phyloP scores from a whole-genome alignment of 305 asterid genomes.

The Withania somnifera region DNA sequence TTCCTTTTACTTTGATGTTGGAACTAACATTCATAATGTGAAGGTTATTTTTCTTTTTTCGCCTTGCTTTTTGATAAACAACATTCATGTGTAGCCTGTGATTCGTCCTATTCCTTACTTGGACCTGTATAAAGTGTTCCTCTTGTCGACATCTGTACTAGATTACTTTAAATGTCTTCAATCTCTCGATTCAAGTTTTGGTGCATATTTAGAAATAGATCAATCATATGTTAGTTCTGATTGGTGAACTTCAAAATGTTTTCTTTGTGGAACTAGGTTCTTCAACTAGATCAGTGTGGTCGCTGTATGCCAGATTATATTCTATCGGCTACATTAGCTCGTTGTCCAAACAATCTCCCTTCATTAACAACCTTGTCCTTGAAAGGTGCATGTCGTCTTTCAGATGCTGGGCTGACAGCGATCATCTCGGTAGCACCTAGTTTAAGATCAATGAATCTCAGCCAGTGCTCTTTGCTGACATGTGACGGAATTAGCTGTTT shows the following conservation, averaged over 20 bases:
- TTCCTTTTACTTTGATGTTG: not conserved
- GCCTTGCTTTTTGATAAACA: not conserved
- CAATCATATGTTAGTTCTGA: not conserved
- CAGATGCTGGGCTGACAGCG: constrained; percentile 57
- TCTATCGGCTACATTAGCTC: constrained; percentile 42
- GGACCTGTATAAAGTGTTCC: not conserved
- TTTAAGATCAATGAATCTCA: constrained; percentile 65
- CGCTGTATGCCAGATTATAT: constrained; percentile 58
- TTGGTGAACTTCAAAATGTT: not conserved
- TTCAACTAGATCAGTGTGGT: constrained; percentile 80
- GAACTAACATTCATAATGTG: not conserved
- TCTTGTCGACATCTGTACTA: not conserved
- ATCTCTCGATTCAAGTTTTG: not conserved
- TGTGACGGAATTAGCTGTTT: constrained; percentile 53
- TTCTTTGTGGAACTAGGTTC: constrained; percentile 46
- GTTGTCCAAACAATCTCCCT: constrained; percentile 46
- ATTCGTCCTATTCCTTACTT: not conserved
- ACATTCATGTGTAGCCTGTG: not conserved
- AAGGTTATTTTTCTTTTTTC: not conserved
- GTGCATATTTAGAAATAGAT: not conserved
- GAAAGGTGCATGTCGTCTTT: constrained; percentile 82
- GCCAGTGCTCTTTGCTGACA: constrained; percentile 77
- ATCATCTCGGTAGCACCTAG: constrained; percentile 70
- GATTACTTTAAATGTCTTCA: not conserved
- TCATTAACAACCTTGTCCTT: constrained; percentile 54